Base-by-base conservation (phyloP, 2,329 filamentous ascomycete species). In the Botrytis medusae region DNA sequence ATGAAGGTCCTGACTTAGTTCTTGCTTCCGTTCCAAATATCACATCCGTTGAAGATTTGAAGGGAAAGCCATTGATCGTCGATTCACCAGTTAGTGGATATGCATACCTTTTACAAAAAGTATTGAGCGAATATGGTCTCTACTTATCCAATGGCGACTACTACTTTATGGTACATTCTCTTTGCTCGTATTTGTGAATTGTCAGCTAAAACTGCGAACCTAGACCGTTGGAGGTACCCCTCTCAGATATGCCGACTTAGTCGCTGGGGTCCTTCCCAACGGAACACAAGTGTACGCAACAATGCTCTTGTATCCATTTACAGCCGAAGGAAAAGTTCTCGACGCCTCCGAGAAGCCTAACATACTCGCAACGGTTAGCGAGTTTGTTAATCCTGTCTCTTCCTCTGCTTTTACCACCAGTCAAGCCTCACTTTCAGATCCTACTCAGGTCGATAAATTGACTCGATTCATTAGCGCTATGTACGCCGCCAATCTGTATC, bases 271-370 rank as follows among this genome's bases (percentile, higher is more conserved):
- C 8, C 74, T 79, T n/a, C 73, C 78, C 42, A 79, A 80, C 69
- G 79, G 79, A 44, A 78, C 74, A 40, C 69, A 72, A 4, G 79
- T 80, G 62, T 80, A 79, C 22, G 80, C 79, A 48, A 81, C 79
- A 16, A 80, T 81, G 71, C 74, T 81, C 61, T 77, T 73, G 42
- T 80, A 80, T 42, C 80, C 80, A 32, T 80, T 80, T 73, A 80
- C 79, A 14, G 76, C 74, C 20, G 51, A 79, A 44, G 74, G 73
- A 18, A 61, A 74, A 46, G 69, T 48, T 74, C 57, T 69, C 78
- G 1, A 74, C 74, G 51, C 46, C 59, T 48, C 69, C 62, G 76
- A 57, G 69, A 72, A 42, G 79, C 78, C 67, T 16, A 48, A 48
- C 9, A 48, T 48, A 25, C 46, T 48, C 9, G 46, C 46, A 8